Evolutionary conservation across 2,329 filamentous ascomycete genomes (phyloP).

Genomic region (Cercospora brassicicola): DNA sequence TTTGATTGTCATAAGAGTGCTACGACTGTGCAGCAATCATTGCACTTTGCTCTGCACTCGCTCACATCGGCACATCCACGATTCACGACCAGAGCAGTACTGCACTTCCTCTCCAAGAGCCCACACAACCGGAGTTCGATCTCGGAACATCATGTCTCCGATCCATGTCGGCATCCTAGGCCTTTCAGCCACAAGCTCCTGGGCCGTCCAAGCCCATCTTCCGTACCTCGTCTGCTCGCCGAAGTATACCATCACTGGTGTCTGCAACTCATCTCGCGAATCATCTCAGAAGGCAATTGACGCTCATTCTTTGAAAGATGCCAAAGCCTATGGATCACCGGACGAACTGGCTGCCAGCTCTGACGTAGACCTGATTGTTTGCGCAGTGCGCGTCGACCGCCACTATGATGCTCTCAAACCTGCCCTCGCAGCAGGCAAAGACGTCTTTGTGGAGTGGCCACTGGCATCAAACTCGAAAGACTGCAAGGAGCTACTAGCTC

Average conservation of each 20-base stretch:
- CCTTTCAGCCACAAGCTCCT: background rate
- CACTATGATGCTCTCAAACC: slow-evolving; percentile 48
- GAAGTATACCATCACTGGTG: background rate
- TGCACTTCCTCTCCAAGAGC: background rate
- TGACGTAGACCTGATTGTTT: slow-evolving; percentile 51
- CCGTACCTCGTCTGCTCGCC: background rate
- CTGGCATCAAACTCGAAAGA: slow-evolving; percentile 28
- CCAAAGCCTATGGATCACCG: slow-evolving; percentile 48
- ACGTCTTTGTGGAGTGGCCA: slow-evolving; percentile 46
- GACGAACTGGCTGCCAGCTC: slow-evolving; percentile 48
- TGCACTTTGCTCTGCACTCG: background rate
- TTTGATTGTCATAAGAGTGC: background rate
- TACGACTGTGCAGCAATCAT: background rate
- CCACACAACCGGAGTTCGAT: background rate
- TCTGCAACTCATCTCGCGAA: background rate
- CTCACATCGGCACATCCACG: background rate
- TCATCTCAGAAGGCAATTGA: background rate
- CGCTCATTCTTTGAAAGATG: slow-evolving; percentile 20
- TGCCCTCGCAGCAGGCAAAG: slow-evolving; percentile 45
- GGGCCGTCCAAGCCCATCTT: background rate
- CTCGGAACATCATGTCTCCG: background rate
- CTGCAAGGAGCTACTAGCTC: background rate
- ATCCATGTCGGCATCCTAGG: background rate
- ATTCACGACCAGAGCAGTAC: background rate
- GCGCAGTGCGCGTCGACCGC: slow-evolving; percentile 46